Percentiles rank a stretch among this genome's conserved stretches.
These are phyloP conservation scores for Arthroderma uncinatum DNA, from an alignment of 2,329 filamentous ascomycete species.

Conservation along the genomic window DNA sequence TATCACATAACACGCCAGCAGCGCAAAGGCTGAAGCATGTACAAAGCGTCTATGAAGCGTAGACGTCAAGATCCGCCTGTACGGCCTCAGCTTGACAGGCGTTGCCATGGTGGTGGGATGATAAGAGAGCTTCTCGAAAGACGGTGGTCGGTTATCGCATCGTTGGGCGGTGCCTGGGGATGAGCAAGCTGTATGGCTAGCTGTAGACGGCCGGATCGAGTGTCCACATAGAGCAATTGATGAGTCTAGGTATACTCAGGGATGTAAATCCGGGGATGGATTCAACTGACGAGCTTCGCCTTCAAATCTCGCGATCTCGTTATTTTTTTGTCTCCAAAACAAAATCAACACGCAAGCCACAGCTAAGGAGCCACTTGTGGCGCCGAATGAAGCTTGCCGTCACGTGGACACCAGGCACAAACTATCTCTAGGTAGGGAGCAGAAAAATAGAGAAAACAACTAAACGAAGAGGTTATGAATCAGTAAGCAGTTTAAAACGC, in stretches of 20 bases:
- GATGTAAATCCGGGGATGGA: neutral
- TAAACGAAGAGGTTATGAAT: no score
- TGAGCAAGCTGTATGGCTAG: neutral
- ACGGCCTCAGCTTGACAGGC: constrained; percentile 37
- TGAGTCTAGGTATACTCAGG: neutral
- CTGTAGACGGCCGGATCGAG: neutral
- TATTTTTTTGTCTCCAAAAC: neutral
- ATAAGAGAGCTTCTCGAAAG: constrained; percentile 5
- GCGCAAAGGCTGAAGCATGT: constrained; percentile 58
- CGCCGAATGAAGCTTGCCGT: no score
- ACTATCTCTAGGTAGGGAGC: no score
- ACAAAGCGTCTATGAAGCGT: constrained; percentile 79
- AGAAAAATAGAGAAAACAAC: no score
- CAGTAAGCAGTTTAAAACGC: no score
- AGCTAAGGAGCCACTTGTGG: neutral
- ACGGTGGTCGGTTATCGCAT: constrained; percentile 8
- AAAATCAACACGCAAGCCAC: constrained; percentile 1
- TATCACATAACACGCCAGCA: constrained; percentile 61
- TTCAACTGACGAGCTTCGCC: neutral
- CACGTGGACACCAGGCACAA: no score
- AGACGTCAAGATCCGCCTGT: constrained; percentile 85
- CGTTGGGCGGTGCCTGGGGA: neutral
- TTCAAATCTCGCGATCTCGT: neutral
- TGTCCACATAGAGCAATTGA: neutral
- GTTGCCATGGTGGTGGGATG: constrained; percentile 24